Evolutionary conservation across 2,329 filamentous ascomycete species (phyloP), one percentile per base, ranked within the genome.

Genomic region (Emergomyces pasteurianus): DNA sequence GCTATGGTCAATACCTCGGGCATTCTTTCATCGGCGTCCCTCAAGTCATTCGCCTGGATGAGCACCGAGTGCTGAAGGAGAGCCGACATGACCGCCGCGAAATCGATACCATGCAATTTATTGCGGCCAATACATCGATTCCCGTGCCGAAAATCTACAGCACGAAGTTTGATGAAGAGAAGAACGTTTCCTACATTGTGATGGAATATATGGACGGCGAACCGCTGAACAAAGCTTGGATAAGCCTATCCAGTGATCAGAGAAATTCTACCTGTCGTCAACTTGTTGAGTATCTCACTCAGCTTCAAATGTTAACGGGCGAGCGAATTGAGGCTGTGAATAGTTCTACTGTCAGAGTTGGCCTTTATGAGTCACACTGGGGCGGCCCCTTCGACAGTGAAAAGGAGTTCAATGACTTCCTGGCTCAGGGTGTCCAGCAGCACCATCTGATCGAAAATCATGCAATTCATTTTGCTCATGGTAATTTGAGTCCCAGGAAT

Each of bases 401-500:
- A 26, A 58, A 59, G 10, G 54, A 59, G n/a, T 61, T 63, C 40
- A 58, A 61, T 18, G 23, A 50, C 46, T 61, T 58, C 31, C 47
- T 59, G 23, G 26, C 57, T 16, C 26, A 53, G 16, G 60, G 49
- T 26, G 14, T 36, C 36, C 12, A 46, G 47, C n/a, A 26, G 47
- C 26, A 56, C 1, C 10, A 42, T 31, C 40, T 42, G 9, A 42
- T n/a, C n/a, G 55, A 58, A 1, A 47, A 47, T 31, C 55, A 59
- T 52, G 46, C 42, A 14, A 59, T 59, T 28, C 31, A 59, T 18
- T 59, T 66, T 28, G 57, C 63, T 3, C 64, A 66, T 53, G 62
- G 60, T 14, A 63, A 66, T 56, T 58, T 66, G 1, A 60, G 57
- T 6, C 47, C 63, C 14, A 46, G 57, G n/a, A 66, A 66, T 47